Evolutionary conservation across 2,329 filamentous ascomycete genomes (phyloP).

Genomic region (Ophiocordyceps camponoti-leonardi): DNA sequence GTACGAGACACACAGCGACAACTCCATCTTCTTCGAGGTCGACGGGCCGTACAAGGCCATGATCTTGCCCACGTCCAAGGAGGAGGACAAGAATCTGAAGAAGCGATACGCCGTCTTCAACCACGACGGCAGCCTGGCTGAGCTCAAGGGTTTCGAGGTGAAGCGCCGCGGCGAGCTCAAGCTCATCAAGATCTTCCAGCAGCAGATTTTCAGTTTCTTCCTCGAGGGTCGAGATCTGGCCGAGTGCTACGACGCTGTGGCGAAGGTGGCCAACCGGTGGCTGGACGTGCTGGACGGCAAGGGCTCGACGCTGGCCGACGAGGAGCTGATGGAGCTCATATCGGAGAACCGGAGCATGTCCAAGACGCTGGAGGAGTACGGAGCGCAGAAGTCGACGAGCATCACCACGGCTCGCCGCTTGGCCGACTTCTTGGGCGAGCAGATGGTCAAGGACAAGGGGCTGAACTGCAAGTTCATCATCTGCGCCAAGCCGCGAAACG

Average conservation of each 20-base stretch:
- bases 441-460: conserved; percentile 99
- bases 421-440: conserved; percentile 89
- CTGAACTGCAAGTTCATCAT: conserved; percentile 99
- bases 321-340: conserved; percentile 98
- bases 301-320: conserved; percentile 78
- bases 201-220: conserved; percentile 99
- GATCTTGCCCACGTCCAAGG: conserved; percentile 92
- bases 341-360: conserved; percentile 97
- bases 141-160: conserved; percentile 93
- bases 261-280: conserved; percentile 92
- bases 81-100: conserved; percentile 98
- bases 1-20: conserved; percentile 95
- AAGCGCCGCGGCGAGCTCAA: conserved; percentile 96
- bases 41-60: conserved; percentile 96
- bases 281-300: conserved; percentile 84
- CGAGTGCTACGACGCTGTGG: conserved; percentile 82
- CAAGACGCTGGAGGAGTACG: conserved; percentile 94
- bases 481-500: conserved; percentile 67
- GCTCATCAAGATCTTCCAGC: conserved; percentile 98
- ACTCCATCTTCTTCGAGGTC: conserved; percentile 98
- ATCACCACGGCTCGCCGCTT: conserved; percentile 93
- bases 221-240: conserved; percentile 73
- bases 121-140: conserved; percentile 84
- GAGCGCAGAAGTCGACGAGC: conserved; percentile 90
- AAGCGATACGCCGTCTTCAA: conserved; percentile 99